Conservation (phyloP, 2,329 filamentous ascomycete species). For the Capronia epimyces region DNA sequence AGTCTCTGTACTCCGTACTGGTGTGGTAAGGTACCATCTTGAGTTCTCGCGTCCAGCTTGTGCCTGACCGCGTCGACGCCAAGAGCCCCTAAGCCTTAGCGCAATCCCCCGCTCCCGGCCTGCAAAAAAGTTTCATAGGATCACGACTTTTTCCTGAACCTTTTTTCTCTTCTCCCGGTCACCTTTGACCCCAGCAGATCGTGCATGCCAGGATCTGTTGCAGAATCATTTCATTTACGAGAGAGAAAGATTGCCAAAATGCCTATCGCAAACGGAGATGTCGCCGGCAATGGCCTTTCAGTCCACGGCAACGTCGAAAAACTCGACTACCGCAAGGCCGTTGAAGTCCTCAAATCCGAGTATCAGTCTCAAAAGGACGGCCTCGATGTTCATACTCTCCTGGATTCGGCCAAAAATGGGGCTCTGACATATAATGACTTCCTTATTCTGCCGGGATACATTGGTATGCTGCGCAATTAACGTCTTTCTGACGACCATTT, state of each 20-base stretch:
- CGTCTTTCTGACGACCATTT: not conserved
- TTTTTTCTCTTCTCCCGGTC: conserved; percentile 7
- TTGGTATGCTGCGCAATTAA: conserved; percentile 53
- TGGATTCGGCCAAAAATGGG: conserved; percentile 86
- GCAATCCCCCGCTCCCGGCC: conserved; percentile 36
- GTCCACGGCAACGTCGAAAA: conserved; percentile 49
- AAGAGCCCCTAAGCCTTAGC: not conserved
- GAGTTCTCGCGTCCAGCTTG: no score
- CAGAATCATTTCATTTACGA: conserved; percentile 27
- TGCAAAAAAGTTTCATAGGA: conserved; percentile 29
- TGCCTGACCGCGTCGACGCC: not conserved
- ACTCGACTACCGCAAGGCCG: conserved; percentile 68
- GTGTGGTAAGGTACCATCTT: no score
- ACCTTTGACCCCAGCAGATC: conserved; percentile 24
- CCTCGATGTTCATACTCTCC: conserved; percentile 75
- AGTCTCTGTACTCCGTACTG: no score
- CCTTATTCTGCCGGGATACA: conserved; percentile 91
- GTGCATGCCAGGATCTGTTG: conserved; percentile 25
- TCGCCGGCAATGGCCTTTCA: conserved; percentile 47
- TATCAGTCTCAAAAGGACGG: conserved; percentile 80
- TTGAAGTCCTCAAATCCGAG: conserved; percentile 70
- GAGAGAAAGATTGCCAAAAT: conserved; percentile 46
- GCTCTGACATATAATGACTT: conserved; percentile 99
- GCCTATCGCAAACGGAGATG: conserved; percentile 65
- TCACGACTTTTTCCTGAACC: conserved; percentile 28